phyloP scores from a whole-genome alignment of 163 green algal genomes.

The Volvox carteri region DNA sequence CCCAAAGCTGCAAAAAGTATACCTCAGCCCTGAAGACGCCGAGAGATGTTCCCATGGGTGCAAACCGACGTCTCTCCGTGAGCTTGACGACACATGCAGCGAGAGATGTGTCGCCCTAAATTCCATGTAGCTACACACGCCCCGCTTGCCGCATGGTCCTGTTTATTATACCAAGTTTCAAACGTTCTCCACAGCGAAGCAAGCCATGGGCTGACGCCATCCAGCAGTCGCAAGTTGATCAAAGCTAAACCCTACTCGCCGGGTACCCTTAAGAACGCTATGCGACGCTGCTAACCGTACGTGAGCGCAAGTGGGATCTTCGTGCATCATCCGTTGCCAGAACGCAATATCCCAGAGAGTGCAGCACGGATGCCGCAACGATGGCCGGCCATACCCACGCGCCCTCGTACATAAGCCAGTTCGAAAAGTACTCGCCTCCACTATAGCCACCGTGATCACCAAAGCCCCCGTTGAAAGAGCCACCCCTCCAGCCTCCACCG shows the following conservation, averaged over 20 bases:
- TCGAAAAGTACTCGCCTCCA: conserved; percentile 20
- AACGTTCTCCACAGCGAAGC: not conserved
- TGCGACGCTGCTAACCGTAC: not conserved
- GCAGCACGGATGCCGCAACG: conserved; percentile 22
- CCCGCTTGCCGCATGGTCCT: not conserved
- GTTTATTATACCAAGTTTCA: not conserved
- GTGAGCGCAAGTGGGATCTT: not conserved
- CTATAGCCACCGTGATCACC: conserved; percentile 38
- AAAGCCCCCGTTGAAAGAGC: conserved; percentile 32
- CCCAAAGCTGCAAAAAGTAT: not conserved
- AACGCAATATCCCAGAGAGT: conserved; percentile 30
- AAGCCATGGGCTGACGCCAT: not conserved
- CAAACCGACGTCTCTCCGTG: not conserved
- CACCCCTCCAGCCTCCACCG: conserved; percentile 23
- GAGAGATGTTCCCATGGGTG: not conserved
- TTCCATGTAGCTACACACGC: conserved; percentile 1
- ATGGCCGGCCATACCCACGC: conserved; percentile 23
- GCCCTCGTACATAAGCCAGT: conserved; percentile 22
- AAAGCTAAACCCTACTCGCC: not conserved
- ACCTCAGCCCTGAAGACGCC: not conserved
- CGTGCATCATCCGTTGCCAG: not conserved
- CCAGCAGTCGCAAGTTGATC: conserved; percentile 26
- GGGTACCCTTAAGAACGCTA: not conserved
- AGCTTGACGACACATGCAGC: conserved; percentile 18
- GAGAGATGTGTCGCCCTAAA: not conserved